Base-by-base conservation (phyloP, 106 monocot species). In the Iris macrosiphon region DNA sequence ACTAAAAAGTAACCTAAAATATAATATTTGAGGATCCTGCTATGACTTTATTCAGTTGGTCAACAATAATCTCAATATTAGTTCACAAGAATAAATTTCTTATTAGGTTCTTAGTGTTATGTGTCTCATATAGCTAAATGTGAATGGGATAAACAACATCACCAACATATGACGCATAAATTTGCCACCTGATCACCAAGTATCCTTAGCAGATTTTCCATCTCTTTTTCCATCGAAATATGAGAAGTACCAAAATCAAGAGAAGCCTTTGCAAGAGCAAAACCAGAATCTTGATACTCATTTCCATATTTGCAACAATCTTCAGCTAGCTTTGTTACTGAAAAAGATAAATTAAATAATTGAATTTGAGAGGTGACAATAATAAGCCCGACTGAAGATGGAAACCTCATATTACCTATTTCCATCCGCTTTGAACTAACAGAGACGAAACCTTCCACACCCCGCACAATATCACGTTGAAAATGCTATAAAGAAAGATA, bases 281-380 rank as follows among this genome's bases (percentile, higher is more conserved):
- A 79, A 18, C 63, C 71, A 63, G 60, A 75, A 60, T 53, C 64
- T 69, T 85, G 67, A 44, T 75, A 70, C 38, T 74, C 77, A 35
- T 67, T 77, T 52, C 85, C 89, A 71, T 82, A 96, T 71, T 75
- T 86, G 65, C 79, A 82, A 58, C 85, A 96, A 62, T 74, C 85
- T 57, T 85, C 71, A 23, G 82, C 82, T 61, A 96, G 54, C 57
- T 82, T 96, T 71, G 48, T 89, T 46, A 84, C 95, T 96, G 65
- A n/a, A n/a, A n/a, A n/a, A n/a, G 34, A 63, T 20, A 61, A 54
- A 27, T 37, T 32, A 34, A 23, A 39, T 37, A 26, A 7, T 29
- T 30, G 47, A 22, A 20, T 55, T 34, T 38, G 19, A 38, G 11
- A 42, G 12, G 22, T 30, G 44, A 43, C 29, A 21, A 14, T 28